Evolutionary conservation across 2,329 filamentous ascomycete species (phyloP).

Genomic region (Ceratocystis papillata): DNA sequence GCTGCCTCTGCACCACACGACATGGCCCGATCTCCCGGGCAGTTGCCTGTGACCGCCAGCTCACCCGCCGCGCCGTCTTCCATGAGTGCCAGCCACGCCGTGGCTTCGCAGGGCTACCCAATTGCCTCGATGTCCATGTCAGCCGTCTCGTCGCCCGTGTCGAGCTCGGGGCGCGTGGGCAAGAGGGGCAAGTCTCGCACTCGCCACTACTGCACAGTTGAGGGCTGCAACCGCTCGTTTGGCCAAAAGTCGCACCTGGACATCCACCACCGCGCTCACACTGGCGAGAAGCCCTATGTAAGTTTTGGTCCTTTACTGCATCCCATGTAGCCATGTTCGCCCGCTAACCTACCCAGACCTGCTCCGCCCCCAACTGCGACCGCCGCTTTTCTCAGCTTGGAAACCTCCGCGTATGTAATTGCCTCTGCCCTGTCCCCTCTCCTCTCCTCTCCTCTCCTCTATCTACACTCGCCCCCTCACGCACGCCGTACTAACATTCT

Average conservation of each 20-base stretch:
- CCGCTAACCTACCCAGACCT: slow-evolving; percentile 38
- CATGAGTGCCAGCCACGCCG: background rate
- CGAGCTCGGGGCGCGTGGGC: background rate
- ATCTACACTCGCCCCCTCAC: background rate
- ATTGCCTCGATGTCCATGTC: slow-evolving; percentile 20
- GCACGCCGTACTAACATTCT: background rate
- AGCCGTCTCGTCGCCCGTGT: background rate
- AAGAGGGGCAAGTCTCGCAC: slow-evolving; percentile 16
- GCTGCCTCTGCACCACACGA: slow-evolving; percentile 6
- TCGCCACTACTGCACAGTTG: slow-evolving; percentile 54
- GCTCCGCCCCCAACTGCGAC: slow-evolving; percentile 61
- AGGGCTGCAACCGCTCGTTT: slow-evolving; percentile 70
- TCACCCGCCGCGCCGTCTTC: background rate
- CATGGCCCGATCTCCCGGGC: slow-evolving; percentile 14
- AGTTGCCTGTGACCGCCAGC: background rate
- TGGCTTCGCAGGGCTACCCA: background rate
- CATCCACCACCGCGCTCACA: slow-evolving; percentile 80
- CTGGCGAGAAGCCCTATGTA: slow-evolving; percentile 82
- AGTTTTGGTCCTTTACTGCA: slow-evolving; percentile 31
- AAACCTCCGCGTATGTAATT: slow-evolving; percentile 62
- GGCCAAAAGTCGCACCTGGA: slow-evolving; percentile 86
- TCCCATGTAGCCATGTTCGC: slow-evolving; percentile 27
- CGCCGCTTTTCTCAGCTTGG: slow-evolving; percentile 80
- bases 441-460: background rate
- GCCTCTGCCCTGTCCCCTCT: background rate